Base-by-base conservation (phyloP, 352 stramenopile genomes). In the Halophytophthora batemanensis region DNA sequence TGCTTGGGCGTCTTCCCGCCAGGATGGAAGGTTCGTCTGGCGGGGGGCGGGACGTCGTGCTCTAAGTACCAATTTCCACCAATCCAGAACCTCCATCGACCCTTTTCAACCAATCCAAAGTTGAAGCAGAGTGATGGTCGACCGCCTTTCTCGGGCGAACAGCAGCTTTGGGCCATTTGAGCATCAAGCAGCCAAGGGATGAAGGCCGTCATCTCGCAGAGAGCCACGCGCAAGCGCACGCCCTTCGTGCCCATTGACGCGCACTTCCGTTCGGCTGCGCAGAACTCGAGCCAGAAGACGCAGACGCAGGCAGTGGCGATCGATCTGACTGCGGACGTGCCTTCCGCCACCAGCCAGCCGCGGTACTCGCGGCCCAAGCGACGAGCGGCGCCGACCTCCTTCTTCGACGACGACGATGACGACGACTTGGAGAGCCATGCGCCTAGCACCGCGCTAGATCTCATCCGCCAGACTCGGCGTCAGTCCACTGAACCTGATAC, bases 351-450 rank as follows among this genome's bases (percentile, higher is more conserved):
- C 29, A 50, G 35, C 37, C 11, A 4, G 10, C 19, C 11, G 39
- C 40, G 35, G 14, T 33, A 14, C 12, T 21, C 23, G 39, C 71
- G 66, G 31, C 33, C 22, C 15, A 25, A 37, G 12, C 56, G 57
- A 23, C 23, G 17, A 23, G 45, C 15, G n/a, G 28, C 25, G 6
- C 55, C 53, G 34, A 2, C 40, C 13, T 18, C 39, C 18, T 53
- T 44, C 14, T 90, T 87, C 51, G 86, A 84, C 53, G 77, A 87
- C 22, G 71, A 82, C 40, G 74, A 78, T 3, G 72, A 73, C 18
- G 66, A 80, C 36, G 71, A 81, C 7, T 25, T 43, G 12, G 71
- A 82, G 56, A 86, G 77, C 47, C 52, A 47, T 11, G 71, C 73
- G 56, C 56, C 66, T 1, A 83, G 80, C 49, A 83, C 69, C 14